Conservation (phyloP, 2,329 filamentous ascomycete species). For the Mollisia scopiformis region DNA sequence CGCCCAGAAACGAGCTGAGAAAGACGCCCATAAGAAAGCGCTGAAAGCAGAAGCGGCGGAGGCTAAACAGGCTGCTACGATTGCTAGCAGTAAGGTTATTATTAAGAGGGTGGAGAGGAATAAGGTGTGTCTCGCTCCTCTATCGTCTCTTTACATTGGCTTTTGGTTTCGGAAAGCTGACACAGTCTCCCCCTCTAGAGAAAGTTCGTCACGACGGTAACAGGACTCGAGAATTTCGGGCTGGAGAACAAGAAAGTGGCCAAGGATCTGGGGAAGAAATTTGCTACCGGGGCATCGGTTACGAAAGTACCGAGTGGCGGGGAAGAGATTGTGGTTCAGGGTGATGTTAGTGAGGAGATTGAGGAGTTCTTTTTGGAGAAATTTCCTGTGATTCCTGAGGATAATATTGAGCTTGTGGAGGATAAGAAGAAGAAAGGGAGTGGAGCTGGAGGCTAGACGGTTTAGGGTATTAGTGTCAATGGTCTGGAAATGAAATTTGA, state of each 20-base stretch:
- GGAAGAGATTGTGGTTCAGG: slow-evolving; percentile 97
- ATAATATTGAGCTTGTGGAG: slow-evolving; percentile 93
- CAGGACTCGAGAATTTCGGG: slow-evolving; percentile 86
- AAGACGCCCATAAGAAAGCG: slow-evolving; percentile 96
- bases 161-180: not conserved
- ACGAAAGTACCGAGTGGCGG: slow-evolving; percentile 85
- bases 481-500: not conserved
- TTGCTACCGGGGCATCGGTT: slow-evolving; percentile 90
- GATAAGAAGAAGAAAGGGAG: slow-evolving; percentile 87
- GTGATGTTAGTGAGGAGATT: slow-evolving; percentile 93
- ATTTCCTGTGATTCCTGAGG: slow-evolving; percentile 88
- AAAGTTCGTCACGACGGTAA: slow-evolving; percentile 94
- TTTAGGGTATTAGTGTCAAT: not conserved
- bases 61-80: slow-evolving; percentile 75
- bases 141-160: not conserved
- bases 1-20: slow-evolving; percentile 91
- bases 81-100: slow-evolving; percentile 78
- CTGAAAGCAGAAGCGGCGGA: slow-evolving; percentile 90
- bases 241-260: slow-evolving; percentile 93
- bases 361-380: slow-evolving; percentile 88
- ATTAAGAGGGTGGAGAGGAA: slow-evolving; percentile 98
- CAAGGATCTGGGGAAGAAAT: slow-evolving; percentile 98
- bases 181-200: slow-evolving; percentile 46
- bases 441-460: not conserved
- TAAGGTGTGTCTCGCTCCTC: slow-evolving; percentile 51